Evolutionary conservation across 2,329 filamentous ascomycete genomes (phyloP).

Genomic region (Monosporascus sp.): DNA sequence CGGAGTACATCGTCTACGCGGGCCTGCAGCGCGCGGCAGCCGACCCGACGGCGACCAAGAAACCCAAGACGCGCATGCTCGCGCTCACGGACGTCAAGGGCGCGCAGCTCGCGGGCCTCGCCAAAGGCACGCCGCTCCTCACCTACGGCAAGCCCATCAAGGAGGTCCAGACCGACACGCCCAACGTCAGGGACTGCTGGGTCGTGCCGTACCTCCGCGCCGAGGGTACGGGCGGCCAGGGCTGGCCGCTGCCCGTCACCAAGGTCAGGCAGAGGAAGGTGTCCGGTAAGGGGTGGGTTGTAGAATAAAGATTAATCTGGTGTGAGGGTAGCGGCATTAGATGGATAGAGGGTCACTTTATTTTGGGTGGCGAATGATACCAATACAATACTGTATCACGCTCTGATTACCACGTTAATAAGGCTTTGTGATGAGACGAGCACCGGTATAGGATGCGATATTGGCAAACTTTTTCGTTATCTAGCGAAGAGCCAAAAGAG

Average conservation of each 20-base stretch:
- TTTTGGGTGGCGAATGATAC: too few relatives aligned
- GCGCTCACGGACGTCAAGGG: conserved; percentile 75
- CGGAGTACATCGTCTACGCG: conserved; percentile 81
- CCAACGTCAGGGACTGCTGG: conserved; percentile 65
- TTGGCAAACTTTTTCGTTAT: too few relatives aligned
- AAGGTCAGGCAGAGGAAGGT: conserved; percentile 78
- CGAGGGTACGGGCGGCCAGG: conserved; percentile 59
- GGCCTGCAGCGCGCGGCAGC: conserved; percentile 67
- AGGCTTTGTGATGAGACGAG: too few relatives aligned
- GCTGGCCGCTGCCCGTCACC: conserved; percentile 81
- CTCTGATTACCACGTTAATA: too few relatives aligned
- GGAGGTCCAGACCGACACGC: conserved; percentile 54
- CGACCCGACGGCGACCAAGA: conserved; percentile 41
- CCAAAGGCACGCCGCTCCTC: conserved; percentile 78
- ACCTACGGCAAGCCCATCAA: conserved; percentile 88
- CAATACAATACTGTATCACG: too few relatives aligned
- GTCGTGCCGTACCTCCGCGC: conserved; percentile 72
- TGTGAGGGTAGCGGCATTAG: background rate
- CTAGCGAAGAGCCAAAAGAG: too few relatives aligned
- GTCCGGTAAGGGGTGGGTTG: conserved; percentile 67
- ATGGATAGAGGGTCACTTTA: too few relatives aligned
- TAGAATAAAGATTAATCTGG: conserved; percentile 37
- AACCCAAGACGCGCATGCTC: conserved; percentile 77
- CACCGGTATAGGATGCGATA: too few relatives aligned
- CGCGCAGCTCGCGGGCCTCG: conserved; percentile 69